phyloP scores from a whole-genome alignment of 2,329 filamentous ascomycete species.

The Scytalidium sp. region DNA sequence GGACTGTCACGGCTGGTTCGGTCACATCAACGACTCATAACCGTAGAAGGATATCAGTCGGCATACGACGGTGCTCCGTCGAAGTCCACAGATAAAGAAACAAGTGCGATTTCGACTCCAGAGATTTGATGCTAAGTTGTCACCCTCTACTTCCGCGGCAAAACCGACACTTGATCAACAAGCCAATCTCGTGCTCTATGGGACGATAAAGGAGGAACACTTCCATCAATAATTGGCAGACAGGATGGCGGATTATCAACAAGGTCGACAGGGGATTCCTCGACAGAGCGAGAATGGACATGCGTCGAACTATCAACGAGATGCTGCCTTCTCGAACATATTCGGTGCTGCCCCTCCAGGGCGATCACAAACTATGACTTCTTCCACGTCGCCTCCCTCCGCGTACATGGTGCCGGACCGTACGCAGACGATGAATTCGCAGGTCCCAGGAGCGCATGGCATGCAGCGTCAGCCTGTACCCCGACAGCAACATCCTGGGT shows the following conservation, averaged over 20 bases:
- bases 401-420: slow-evolving; percentile 60
- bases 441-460: slow-evolving; percentile 35
- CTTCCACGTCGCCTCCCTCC: slow-evolving; percentile 59
- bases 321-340: slow-evolving; percentile 94
- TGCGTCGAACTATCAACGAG: slow-evolving; percentile 67
- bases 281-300: slow-evolving; percentile 34
- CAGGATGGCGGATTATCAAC: slow-evolving; percentile 56
- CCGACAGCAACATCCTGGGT: slow-evolving; percentile 43
- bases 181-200: slow-evolving; percentile 5
- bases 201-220: slow-evolving; percentile 3
- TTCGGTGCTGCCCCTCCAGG: slow-evolving; percentile 87
- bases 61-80: slow-evolving; percentile 18
- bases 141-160: slow-evolving; percentile 21
- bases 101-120: slow-evolving; percentile 13
- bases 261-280: slow-evolving; percentile 55
- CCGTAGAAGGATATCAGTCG: slow-evolving; percentile 13
- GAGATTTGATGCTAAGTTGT: slow-evolving; percentile 18
- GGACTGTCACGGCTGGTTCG: not conserved
- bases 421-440: slow-evolving; percentile 69
- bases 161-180: no score
- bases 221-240: slow-evolving; percentile 10
- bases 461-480: slow-evolving; percentile 66
- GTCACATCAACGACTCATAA: not conserved
- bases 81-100: slow-evolving; percentile 17
- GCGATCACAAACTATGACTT: slow-evolving; percentile 93